phyloP scores from a whole-genome alignment of 2,329 filamentous ascomycete species.

The Hypomyces perniciosus region DNA sequence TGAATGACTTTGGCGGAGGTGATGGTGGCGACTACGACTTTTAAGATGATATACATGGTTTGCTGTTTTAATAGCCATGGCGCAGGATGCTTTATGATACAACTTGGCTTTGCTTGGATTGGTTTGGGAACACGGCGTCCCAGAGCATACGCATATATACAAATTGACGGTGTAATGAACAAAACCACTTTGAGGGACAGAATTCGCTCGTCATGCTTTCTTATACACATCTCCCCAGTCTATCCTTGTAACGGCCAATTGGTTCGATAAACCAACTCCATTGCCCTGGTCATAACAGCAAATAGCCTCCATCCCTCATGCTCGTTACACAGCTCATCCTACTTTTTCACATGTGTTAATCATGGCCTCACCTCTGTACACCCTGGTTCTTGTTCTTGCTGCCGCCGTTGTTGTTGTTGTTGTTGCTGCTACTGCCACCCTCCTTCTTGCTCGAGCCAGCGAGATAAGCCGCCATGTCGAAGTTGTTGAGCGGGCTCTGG shows the following conservation, averaged over 20 bases:
- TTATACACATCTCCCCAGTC: too few relatives aligned
- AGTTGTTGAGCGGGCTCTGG: conserved; percentile 45
- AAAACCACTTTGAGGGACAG: too few relatives aligned
- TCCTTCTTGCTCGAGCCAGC: conserved; percentile 48
- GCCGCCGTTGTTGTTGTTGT: conserved; percentile 14
- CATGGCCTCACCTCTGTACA: conserved; percentile 27
- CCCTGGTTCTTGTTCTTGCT: conserved; percentile 40
- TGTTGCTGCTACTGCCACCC: conserved; percentile 8
- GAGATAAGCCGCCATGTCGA: conserved; percentile 59
- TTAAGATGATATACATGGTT: conserved; percentile 1
- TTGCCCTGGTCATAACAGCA: not conserved
- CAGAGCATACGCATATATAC: not conserved
- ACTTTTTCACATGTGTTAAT: not conserved
- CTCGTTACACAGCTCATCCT: not conserved
- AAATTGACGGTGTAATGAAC: too few relatives aligned
- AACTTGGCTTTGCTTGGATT: not conserved
- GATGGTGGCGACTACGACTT: conserved; percentile 13
- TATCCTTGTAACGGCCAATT: too few relatives aligned
- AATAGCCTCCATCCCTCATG: not conserved
- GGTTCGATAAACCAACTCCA: too few relatives aligned
- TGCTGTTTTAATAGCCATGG: not conserved
- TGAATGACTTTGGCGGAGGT: conserved; percentile 24
- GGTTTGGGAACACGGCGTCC: conserved; percentile 1
- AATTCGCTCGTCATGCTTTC: too few relatives aligned
- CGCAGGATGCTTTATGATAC: not conserved